A percentile compares a stretch with the other conserved stretches of the same genome.
These are phyloP conservation scores for Blumeriella jaapii DNA, from an alignment of 2,329 filamentous ascomycete species.

Conservation along the genomic window DNA sequence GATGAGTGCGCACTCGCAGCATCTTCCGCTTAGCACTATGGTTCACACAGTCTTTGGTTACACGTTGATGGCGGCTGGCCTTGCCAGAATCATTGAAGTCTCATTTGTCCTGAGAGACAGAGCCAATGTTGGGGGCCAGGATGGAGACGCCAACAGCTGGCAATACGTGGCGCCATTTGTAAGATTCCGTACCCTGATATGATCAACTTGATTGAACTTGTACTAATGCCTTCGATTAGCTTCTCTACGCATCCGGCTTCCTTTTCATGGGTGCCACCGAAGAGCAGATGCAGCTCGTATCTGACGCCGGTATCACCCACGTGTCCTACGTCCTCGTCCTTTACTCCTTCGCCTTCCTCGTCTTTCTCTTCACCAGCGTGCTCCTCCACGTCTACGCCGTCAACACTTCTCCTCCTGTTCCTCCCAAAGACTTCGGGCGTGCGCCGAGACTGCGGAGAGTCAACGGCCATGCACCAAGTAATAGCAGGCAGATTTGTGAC, in stretches of 20 bases:
- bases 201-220: no score
- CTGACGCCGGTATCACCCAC: constrained; percentile 65
- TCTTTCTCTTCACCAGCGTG: constrained; percentile 86
- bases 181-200: constrained; percentile 36
- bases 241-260: constrained; percentile 86
- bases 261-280: constrained; percentile 97
- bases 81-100: constrained; percentile 81
- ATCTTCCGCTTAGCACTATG: constrained; percentile 71
- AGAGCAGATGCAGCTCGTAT: constrained; percentile 80
- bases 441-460: constrained; percentile 17
- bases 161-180: constrained; percentile 61
- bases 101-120: constrained; percentile 74
- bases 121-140: constrained; percentile 48
- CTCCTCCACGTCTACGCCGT: constrained; percentile 76
- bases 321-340: constrained; percentile 88
- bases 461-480: constrained; percentile 30
- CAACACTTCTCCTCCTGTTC: constrained; percentile 29
- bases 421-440: constrained; percentile 24
- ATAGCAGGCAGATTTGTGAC: constrained; percentile 55
- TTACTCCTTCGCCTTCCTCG: constrained; percentile 77
- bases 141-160: constrained; percentile 62
- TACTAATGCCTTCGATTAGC: constrained; percentile 35
- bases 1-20: constrained; percentile 87
- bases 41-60: constrained; percentile 88
- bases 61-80: constrained; percentile 81